Evolutionary conservation across 805 yeast genomes (phyloP).

Genomic region (Phaffomyces antillensis): DNA sequence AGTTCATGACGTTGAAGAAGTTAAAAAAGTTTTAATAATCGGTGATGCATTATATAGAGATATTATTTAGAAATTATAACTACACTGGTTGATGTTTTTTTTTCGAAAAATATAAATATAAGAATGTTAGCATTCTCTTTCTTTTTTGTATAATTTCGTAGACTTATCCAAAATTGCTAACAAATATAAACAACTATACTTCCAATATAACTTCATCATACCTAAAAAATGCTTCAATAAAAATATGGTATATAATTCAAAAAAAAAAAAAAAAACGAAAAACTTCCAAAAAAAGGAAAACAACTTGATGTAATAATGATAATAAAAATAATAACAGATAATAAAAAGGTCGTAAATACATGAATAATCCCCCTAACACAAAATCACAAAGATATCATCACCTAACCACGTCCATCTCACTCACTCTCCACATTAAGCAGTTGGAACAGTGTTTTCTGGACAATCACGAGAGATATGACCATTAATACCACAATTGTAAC

Average conservation of each 20-base stretch:
- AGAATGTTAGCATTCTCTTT: too few species aligned
- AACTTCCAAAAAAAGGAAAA: too few species aligned
- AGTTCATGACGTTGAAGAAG: slow-evolving; percentile 75
- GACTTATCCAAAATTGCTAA: too few species aligned
- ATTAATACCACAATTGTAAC: slow-evolving; percentile 43
- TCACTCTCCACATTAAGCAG: background rate
- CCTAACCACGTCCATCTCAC: slow-evolving; percentile 7
- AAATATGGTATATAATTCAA: too few species aligned
- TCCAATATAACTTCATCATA: too few species aligned
- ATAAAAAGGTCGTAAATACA: slow-evolving; percentile 13
- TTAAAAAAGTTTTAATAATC: slow-evolving; percentile 43
- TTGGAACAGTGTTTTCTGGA: slow-evolving; percentile 8
- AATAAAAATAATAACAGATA: background rate
- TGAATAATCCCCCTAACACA: slow-evolving; percentile 8
- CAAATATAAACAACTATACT: too few species aligned
- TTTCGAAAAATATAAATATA: too few species aligned
- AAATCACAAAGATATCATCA: slow-evolving; percentile 5
- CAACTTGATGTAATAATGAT: too few species aligned
- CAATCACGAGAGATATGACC: slow-evolving; percentile 91
- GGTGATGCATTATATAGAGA: slow-evolving; percentile 69
- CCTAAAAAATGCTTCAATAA: too few species aligned
- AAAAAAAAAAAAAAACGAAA: too few species aligned
- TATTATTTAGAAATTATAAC: slow-evolving; percentile 5
- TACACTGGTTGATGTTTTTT: background rate
- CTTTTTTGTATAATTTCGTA: too few species aligned